Base-by-base conservation (phyloP, 129 eudicot genomes). In the Centrapalus pauciflorus region DNA sequence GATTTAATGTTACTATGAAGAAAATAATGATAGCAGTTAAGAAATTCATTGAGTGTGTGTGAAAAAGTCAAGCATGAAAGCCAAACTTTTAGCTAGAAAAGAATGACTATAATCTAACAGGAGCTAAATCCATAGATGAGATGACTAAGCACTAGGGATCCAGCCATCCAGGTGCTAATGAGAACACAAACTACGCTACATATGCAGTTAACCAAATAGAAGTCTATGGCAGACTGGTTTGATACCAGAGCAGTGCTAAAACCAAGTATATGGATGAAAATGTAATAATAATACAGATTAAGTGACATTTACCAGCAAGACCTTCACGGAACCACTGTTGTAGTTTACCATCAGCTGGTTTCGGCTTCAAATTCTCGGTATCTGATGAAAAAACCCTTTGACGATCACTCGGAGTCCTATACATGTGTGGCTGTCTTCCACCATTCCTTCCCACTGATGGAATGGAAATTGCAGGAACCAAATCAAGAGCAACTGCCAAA, bases 241-340 rank as follows among this genome's bases (percentile, higher is more conserved):
- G 38, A 28, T 12, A 72, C 11, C n/a, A 41, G 64, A 55, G 55
- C 63, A 38, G 48, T n/a, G n/a, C 17, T 40, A 56, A 28, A 27
- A 55, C 6, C 4, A 19, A 29, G 26, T 3, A 33, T 11, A 24
- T 10, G 14, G 27, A 29, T 30, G 4, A 4, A 69, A 34, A 7
- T 38, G 28, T 24, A 14, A 23, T 10, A 64, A 13, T 4, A 30
- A 61, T 46, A 7, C 23, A 68, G 28, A 66, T 23, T 54, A 23
- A 71, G 59, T 23, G 45, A 82, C 3, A 51, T 51, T 69, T 84
- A 93, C 99, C 99, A 59, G 95, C 87, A 74, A 88, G 95, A 32
- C 85, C 90, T 73, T 87, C 95, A 54, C 73, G 90, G 78, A 83
- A 87, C 95, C 95, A 87, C 37, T 87, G 83, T 9, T 83, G 90